Conservation (phyloP, 169 alveolate genomes). For the Plasmodium fragile region DNA sequence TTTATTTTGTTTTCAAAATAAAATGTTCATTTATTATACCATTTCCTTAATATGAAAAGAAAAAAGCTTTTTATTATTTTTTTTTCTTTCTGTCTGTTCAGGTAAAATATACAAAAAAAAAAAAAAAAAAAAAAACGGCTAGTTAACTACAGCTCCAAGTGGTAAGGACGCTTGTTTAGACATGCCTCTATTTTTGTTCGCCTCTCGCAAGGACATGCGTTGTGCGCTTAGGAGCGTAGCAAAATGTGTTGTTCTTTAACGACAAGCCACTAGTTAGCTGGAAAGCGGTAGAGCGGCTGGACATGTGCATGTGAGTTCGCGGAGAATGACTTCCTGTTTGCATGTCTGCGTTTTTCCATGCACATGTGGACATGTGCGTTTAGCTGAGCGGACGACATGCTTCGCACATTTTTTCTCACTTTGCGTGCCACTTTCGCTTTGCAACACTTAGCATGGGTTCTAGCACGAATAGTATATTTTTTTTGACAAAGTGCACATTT, state of each 20-base stretch:
- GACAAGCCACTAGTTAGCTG: not conserved
- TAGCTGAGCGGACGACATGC: not conserved
- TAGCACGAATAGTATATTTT: not conserved
- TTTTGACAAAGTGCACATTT: not conserved
- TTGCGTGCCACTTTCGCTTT: not conserved
- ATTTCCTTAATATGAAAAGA: not conserved
- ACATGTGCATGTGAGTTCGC: not conserved
- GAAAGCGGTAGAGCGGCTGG: not conserved
- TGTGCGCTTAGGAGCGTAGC: not conserved
- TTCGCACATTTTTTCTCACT: not conserved
- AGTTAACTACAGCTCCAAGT: not conserved
- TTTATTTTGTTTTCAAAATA: conserved; percentile 12
- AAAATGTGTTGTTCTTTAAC: not conserved
- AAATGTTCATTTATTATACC: not conserved
- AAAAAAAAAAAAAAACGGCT: conserved; percentile 7
- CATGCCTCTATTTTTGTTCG: not conserved
- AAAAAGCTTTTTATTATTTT: conserved; percentile 7
- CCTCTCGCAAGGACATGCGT: not conserved
- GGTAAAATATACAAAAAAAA: conserved; percentile 8
- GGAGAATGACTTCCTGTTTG: not conserved
- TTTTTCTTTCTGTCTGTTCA: not conserved
- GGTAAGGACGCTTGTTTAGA: not conserved
- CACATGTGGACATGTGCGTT: not conserved
- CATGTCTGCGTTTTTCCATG: not conserved
- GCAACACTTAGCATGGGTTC: not conserved